Conservation (phyloP, 1,284 basidiomycete genomes). For the Melampsora larici-populina region DNA sequence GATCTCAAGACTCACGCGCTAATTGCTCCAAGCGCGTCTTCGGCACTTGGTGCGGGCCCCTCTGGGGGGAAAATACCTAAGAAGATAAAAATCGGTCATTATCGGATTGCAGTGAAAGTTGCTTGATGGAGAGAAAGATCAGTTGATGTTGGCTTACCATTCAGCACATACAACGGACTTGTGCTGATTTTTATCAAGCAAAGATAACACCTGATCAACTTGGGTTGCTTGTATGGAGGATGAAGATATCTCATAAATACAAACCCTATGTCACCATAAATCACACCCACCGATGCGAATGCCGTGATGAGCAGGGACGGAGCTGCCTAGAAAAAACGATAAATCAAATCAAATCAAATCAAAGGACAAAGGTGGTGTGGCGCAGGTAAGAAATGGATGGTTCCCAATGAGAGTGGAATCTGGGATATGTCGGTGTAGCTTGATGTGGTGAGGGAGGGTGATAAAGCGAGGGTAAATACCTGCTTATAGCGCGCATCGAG, state of each 20-base stretch:
- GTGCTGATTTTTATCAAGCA: slow-evolving; percentile 1
- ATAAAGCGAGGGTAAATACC: slow-evolving; percentile 15
- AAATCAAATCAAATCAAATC: neutral
- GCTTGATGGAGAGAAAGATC: neutral
- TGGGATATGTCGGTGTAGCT: neutral
- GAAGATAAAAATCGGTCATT: neutral
- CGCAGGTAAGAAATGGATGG: neutral
- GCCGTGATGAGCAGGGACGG: slow-evolving; percentile 28
- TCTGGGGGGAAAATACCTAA: slow-evolving; percentile 33
- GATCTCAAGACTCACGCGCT: slow-evolving; percentile 25
- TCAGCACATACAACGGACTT: slow-evolving; percentile 41
- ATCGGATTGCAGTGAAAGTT: no score
- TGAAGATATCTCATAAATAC: neutral
- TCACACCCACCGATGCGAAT: slow-evolving; percentile 38
- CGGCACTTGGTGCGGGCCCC: slow-evolving; percentile 22
- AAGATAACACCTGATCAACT: neutral
- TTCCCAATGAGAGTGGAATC: neutral
- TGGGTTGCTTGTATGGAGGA: neutral
- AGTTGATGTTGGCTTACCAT: slow-evolving; percentile 11
- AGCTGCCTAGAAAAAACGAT: slow-evolving; percentile 8
- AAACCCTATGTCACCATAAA: slow-evolving; percentile 42
- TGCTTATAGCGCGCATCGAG: slow-evolving; percentile 39
- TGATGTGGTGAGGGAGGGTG: neutral
- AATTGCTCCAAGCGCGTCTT: slow-evolving; percentile 34
- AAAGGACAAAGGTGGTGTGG: no score